phyloP scores from a whole-genome alignment of 116 monocot species.

The Cymodocea nodosa region DNA sequence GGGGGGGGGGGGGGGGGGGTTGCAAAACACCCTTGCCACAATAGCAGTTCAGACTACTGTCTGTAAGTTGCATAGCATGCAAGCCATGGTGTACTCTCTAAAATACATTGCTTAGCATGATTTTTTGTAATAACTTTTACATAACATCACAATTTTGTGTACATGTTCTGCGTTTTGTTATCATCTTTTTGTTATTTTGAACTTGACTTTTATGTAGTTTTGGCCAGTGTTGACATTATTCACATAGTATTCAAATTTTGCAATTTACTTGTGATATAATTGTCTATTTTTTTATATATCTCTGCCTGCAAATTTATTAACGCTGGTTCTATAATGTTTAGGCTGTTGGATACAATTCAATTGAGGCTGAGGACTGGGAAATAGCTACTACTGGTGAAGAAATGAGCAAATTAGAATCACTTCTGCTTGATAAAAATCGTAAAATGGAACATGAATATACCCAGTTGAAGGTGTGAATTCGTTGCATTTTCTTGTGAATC shows the following conservation, averaged over 20 bases:
- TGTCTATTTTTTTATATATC: neutral
- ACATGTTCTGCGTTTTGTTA: too few species aligned
- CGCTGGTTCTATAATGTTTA: slow-evolving; percentile 7
- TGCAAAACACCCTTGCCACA: too few species aligned
- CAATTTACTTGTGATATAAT: neutral
- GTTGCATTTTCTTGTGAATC: neutral
- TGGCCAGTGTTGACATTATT: neutral
- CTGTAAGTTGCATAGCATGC: too few species aligned
- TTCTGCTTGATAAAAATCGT: slow-evolving; percentile 90
- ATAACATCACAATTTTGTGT: neutral
- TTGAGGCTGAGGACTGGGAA: slow-evolving; percentile 99
- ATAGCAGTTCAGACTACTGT: too few species aligned
- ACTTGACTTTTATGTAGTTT: neutral
- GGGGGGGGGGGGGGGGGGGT: too few species aligned
- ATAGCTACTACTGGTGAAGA: slow-evolving; percentile 82
- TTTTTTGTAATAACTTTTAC: too few species aligned
- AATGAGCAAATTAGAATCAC: slow-evolving; percentile 96
- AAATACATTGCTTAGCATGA: too few species aligned
- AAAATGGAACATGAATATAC: slow-evolving; percentile 99
- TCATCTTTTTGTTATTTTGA: neutral
- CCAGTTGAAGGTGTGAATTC: slow-evolving; percentile 61
- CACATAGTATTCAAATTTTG: neutral
- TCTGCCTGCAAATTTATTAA: neutral
- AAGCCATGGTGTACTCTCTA: too few species aligned
- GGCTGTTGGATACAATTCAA: slow-evolving; percentile 99